Evolutionary conservation across 1,284 basidiomycete species (phyloP), one percentile per base, ranked within the genome.

Genomic region (Trametes hirsuta): DNA sequence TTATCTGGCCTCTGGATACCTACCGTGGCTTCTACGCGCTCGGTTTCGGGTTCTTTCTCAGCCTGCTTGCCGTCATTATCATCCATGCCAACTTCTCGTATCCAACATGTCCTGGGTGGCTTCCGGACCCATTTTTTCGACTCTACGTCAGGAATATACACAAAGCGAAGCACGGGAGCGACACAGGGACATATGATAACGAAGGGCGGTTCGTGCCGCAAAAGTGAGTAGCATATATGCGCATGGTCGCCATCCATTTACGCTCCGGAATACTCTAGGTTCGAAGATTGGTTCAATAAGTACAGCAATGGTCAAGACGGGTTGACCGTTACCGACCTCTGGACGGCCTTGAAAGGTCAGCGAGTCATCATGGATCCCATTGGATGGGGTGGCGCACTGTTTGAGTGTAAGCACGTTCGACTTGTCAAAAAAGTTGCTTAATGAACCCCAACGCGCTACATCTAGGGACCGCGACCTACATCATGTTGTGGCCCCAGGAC

Each of bases 1-100:
- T 82, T 42, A 75, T 82, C 51, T 81, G 78, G 75, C 81, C 81
- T 2, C 64, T 67, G 11, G 78, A 82, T 59, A 83, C 81, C 11
- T 80, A 72, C 70, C 70, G 70, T 25, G 77, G 75, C 6, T 79
- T 81, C 66, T 71, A 74, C 54, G 72, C 72, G 46, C 74, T 83
- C 22, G 76, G 78, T 6, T 82, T 79, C 70, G 76, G 75, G 55
- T 39, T 80, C 50, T 58, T 81, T 55, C 72, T 82, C 57, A 69
- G 72, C 58, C 53, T 75, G 12, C 52, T 80, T 35, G 72, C 79
- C 30, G 69, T 68, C 48, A 64, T 74, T 61, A 68, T 80, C 55
- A 72, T 82, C 46, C 79, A 83, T 68, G 53, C 52, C 45, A 63
- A 71, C 35, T 64, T 81, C 62, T 76, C 79, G 45, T 74, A 75